Percentiles rank a stretch among this genome's conserved stretches.
Conservation (phyloP, 352 stramenopile genomes). For the Pythium biforme region DNA sequence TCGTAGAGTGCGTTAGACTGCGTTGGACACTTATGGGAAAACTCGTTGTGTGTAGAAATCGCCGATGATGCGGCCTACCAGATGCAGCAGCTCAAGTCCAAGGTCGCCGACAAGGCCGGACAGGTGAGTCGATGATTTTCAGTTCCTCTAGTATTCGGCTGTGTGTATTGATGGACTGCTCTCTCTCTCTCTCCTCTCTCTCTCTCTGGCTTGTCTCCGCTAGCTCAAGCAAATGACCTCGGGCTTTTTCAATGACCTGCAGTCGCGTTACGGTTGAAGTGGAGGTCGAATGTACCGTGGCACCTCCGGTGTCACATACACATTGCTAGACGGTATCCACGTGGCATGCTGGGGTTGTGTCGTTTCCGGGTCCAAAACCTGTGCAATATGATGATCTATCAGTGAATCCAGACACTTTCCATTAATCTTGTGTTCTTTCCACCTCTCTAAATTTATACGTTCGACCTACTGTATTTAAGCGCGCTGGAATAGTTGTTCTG, state of each 20-base stretch:
- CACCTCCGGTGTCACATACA: conserved; percentile 24
- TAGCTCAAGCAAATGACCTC: conserved; percentile 90
- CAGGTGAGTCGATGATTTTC: conserved; percentile 44
- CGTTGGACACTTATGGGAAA: not conserved
- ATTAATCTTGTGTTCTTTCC: not conserved
- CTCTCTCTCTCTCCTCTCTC: not conserved
- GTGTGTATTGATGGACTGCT: too few species aligned
- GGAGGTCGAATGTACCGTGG: conserved; percentile 5
- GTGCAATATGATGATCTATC: conserved; percentile 10
- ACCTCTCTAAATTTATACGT: conserved; percentile 4
- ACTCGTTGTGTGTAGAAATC: conserved; percentile 29
- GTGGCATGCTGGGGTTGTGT: conserved; percentile 30
- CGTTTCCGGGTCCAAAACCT: conserved; percentile 25
- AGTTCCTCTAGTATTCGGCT: too few species aligned
- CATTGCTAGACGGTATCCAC: conserved; percentile 25
- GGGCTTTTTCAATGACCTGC: conserved; percentile 85
- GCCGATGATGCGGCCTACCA: conserved; percentile 79
- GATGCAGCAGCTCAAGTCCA: conserved; percentile 84
- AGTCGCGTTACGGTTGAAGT: conserved; percentile 68
- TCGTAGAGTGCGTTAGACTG: not conserved
- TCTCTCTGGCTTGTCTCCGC: not conserved
- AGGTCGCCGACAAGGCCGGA: conserved; percentile 70
- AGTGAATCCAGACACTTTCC: not conserved
- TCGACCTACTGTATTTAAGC: not conserved
- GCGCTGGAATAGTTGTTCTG: not conserved